Base-by-base conservation (phyloP, 1,284 basidiomycete genomes). In the Malassezia vespertilionis region DNA sequence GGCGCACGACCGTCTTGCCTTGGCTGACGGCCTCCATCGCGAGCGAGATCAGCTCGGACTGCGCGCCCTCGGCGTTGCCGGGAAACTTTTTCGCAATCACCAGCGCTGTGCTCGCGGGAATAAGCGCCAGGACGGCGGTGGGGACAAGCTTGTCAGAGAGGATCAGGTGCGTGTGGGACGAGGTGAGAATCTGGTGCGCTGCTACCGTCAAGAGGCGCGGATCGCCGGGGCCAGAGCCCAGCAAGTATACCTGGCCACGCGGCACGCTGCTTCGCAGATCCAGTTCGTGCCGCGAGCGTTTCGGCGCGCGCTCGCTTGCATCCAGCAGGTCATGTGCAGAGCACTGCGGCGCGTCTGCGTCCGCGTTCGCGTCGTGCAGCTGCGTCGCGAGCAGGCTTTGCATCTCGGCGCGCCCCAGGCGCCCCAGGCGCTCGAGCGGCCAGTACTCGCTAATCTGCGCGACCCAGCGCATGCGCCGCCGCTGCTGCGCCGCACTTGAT, bases 101-200 rank as follows among this genome's bases (percentile, higher is more conserved):
- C 7, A 82, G 79, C 17, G 71, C 71, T 33, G 75, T 77, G 4
- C 77, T 72, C 0, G 60, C 51, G 0, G 90, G 90, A 40, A 96
- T 86, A n/a, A 95, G 76, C 0, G 78, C 80, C 22, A 97, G 80
- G 14, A 96, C 84, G 11, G 82, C 81, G 6, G 83, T 78, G 0
- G 91, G 91, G 1, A 96, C 91, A n/a, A 97, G 82, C 69, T 97
- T 97, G 75, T 96, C 91, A 8, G 87, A 86, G 4, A 96, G 78
- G 17, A 96, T 83, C 28, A 95, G 75, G 54, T 90, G 80, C 1
- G 88, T 85, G 8, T 80, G 77, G 12, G 64, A 42, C 9, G 71
- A 69, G 2, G 83, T 86, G 36, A 97, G 78, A 0, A 84, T 81
- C 15, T 77, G 77, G 58, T 85, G 84, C 0, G 89, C 87, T 0